These are phyloP conservation scores for Jamesozyma rosinii DNA, from an alignment of 805 yeast species.

Conservation along the genomic window DNA sequence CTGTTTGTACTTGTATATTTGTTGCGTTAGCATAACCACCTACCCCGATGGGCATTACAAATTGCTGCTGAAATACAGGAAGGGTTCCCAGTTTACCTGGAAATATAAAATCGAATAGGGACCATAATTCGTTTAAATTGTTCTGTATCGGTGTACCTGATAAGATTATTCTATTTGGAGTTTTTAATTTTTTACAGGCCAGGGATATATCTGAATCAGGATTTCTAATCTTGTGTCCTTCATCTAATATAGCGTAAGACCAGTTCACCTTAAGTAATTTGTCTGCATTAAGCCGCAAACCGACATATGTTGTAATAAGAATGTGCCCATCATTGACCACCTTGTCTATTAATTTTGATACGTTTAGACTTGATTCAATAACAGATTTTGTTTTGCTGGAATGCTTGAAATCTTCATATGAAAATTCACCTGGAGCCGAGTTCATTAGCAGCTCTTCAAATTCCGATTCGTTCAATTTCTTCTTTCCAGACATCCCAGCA, in stretches of 20 bases:
- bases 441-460: slow-evolving; percentile 41
- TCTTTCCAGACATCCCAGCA: slow-evolving; percentile 54
- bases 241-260: slow-evolving; percentile 89
- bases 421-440: slow-evolving; percentile 33
- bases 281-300: slow-evolving; percentile 60
- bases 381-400: slow-evolving; percentile 23
- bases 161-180: slow-evolving; percentile 76
- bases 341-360: slow-evolving; percentile 35
- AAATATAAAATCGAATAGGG: slow-evolving; percentile 85
- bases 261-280: slow-evolving; percentile 58
- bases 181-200: slow-evolving; percentile 72
- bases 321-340: slow-evolving; percentile 69
- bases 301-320: slow-evolving; percentile 84
- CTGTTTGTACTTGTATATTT: slow-evolving; percentile 90
- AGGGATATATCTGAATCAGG: slow-evolving; percentile 86
- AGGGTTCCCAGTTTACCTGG: slow-evolving; percentile 93
- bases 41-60: slow-evolving; percentile 82
- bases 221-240: slow-evolving; percentile 93
- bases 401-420: slow-evolving; percentile 33
- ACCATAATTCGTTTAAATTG: slow-evolving; percentile 86
- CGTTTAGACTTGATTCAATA: slow-evolving; percentile 22
- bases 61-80: slow-evolving; percentile 89
- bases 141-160: slow-evolving; percentile 98
- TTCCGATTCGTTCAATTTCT: slow-evolving; percentile 36
- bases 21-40: slow-evolving; percentile 99